A percentile compares a stretch with the other conserved stretches of the same genome.
phyloP scores from a whole-genome alignment of 176 grass and related monocot species.

The Carex cristatella region DNA sequence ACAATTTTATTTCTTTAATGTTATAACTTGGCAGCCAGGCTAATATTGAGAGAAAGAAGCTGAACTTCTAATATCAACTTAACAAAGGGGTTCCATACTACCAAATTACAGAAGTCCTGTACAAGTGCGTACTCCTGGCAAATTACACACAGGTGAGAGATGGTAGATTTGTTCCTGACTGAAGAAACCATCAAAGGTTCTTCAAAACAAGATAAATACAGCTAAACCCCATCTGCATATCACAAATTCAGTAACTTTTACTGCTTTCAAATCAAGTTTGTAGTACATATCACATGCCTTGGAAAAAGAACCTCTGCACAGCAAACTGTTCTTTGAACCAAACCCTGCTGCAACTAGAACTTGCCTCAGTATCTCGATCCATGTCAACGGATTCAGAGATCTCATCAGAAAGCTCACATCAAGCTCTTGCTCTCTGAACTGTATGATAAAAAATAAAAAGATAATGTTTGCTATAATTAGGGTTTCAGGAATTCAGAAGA shows the following conservation, averaged over 20 bases:
- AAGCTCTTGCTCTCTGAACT: slow-evolving; percentile 90
- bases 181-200: neutral
- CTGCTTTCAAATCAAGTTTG: neutral
- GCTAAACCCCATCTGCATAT: neutral
- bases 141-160: neutral
- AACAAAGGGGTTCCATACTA: neutral
- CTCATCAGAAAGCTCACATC: slow-evolving; percentile 60
- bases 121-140: neutral
- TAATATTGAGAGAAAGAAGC: neutral
- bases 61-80: neutral
- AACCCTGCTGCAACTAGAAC: slow-evolving; percentile 90
- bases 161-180: neutral
- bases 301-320: slow-evolving; percentile 52
- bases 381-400: slow-evolving; percentile 91
- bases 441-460: slow-evolving; percentile 30
- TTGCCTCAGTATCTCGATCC: slow-evolving; percentile 94
- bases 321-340: slow-evolving; percentile 56
- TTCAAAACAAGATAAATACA: neutral
- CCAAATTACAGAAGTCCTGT: neutral
- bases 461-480: neutral
- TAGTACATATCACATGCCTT: slow-evolving; percentile 45
- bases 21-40: neutral
- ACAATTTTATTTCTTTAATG: neutral
- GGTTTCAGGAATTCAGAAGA: neutral
- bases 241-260: neutral